These are phyloP conservation scores for Clarireedia homoeocarpa DNA, from an alignment of 2,329 filamentous ascomycete species.

Conservation along the genomic window DNA sequence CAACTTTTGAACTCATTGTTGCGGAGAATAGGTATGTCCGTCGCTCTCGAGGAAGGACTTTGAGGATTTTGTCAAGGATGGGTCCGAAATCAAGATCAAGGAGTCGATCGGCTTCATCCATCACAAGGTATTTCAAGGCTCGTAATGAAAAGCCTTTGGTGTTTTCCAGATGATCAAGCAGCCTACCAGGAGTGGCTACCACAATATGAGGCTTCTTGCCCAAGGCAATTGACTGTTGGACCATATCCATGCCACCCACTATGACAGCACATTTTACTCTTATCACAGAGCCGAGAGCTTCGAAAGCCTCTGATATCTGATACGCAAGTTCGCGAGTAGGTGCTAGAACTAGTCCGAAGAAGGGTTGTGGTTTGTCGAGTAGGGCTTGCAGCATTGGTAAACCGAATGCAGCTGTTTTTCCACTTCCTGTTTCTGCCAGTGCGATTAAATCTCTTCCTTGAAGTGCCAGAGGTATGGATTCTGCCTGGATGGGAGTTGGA, in stretches of 20 bases:
- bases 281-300: slow-evolving; percentile 80
- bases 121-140: slow-evolving; percentile 77
- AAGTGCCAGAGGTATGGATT: slow-evolving; percentile 76
- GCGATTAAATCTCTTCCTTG: slow-evolving; percentile 83
- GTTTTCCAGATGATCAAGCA: slow-evolving; percentile 90
- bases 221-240: slow-evolving; percentile 80
- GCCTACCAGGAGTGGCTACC: slow-evolving; percentile 81
- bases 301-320: slow-evolving; percentile 83
- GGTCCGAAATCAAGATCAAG: slow-evolving; percentile 93
- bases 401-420: slow-evolving; percentile 93
- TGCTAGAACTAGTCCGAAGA: slow-evolving; percentile 85
- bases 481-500: slow-evolving; percentile 81
- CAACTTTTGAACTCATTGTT: slow-evolving; percentile 89
- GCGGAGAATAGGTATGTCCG: slow-evolving; percentile 88
- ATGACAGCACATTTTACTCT: slow-evolving; percentile 80
- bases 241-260: slow-evolving; percentile 94
- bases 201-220: slow-evolving; percentile 95
- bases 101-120: slow-evolving; percentile 89
- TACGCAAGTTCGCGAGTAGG: slow-evolving; percentile 90
- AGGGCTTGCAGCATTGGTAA: slow-evolving; percentile 87
- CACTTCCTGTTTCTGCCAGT: slow-evolving; percentile 87
- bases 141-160: slow-evolving; percentile 91
- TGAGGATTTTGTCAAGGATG: slow-evolving; percentile 86
- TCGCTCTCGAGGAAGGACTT: slow-evolving; percentile 71
- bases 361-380: slow-evolving; percentile 75